Conservation (phyloP, 371 early-diverging fungal species). For the Apophysomyces variabilis region DNA sequence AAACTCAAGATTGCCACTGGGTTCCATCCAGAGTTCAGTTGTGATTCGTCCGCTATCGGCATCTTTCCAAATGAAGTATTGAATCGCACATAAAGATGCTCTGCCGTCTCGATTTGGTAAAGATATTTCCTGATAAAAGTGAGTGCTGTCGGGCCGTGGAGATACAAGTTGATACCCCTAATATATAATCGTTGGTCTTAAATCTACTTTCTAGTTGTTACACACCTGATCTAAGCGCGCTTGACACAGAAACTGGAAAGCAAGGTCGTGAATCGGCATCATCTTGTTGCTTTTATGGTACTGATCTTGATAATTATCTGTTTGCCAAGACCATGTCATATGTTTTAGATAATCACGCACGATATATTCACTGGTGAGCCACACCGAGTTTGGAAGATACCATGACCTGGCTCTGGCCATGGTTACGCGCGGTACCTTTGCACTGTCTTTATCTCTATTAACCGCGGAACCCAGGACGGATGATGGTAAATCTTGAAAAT, state of each 20-base stretch:
- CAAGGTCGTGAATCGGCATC: constrained; percentile 73
- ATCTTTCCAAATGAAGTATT: constrained; percentile 76
- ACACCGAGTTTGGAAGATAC: constrained; percentile 47
- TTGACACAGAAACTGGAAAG: constrained; percentile 74
- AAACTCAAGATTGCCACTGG: constrained; percentile 41
- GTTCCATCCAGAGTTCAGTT: constrained; percentile 84
- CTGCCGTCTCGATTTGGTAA: constrained; percentile 20
- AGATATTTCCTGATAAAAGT: constrained; percentile 71
- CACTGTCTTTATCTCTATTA: not conserved
- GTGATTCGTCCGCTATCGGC: constrained; percentile 57
- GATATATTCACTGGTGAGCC: constrained; percentile 54
- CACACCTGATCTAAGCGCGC: constrained; percentile 69
- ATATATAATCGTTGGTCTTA: not conserved
- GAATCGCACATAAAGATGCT: constrained; percentile 55
- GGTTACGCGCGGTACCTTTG: not conserved
- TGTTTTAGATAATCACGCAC: constrained; percentile 66
- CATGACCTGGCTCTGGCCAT: constrained; percentile 28
- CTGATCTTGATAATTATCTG: constrained; percentile 53
- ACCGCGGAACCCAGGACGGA: not conserved
- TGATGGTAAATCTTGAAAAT: constrained; percentile 27
- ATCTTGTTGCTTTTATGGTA: constrained; percentile 56
- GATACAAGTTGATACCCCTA: constrained; percentile 57
- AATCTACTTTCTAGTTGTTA: not conserved
- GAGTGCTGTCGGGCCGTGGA: constrained; percentile 60
- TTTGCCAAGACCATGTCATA: constrained; percentile 72